A percentile compares a stretch with the other conserved stretches of the same genome.
phyloP scores from a whole-genome alignment of 768 basidiomycete genomes.

The Melanogaster broomeanus region DNA sequence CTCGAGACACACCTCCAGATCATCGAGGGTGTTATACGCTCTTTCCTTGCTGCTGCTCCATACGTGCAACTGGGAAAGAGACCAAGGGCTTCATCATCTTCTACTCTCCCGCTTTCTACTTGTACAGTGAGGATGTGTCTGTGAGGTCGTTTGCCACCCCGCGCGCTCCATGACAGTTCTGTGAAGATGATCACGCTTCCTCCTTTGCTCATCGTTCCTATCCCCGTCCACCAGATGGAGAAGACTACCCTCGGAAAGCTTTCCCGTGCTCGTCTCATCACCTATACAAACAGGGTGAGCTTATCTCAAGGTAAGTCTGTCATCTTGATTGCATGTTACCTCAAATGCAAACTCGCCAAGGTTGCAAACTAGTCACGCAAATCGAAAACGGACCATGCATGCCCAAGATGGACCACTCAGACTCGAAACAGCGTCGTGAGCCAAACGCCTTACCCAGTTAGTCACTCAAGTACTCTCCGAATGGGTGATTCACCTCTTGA shows the following conservation, averaged over 20 bases:
- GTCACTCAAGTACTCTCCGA: too few species aligned
- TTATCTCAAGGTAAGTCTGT: too few species aligned
- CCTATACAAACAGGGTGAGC: constrained; percentile 35
- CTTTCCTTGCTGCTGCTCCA: constrained; percentile 38
- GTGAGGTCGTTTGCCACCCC: constrained; percentile 21
- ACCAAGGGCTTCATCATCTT: constrained; percentile 47
- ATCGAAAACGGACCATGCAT: too few species aligned
- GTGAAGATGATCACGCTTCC: constrained; percentile 32
- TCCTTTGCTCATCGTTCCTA: constrained; percentile 40
- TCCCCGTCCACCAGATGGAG: constrained; percentile 37
- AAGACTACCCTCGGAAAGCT: constrained; percentile 46
- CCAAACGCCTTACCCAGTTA: too few species aligned
- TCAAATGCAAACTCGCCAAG: too few species aligned
- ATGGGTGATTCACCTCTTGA: too few species aligned
- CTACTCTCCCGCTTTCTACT: constrained; percentile 33
- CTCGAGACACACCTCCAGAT: constrained; percentile 42
- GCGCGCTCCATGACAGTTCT: constrained; percentile 29
- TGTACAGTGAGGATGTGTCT: constrained; percentile 19
- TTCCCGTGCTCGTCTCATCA: constrained; percentile 35
- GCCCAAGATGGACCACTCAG: too few species aligned
- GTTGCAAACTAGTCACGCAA: too few species aligned
- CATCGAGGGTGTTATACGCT: constrained; percentile 35
- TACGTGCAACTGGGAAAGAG: constrained; percentile 38
- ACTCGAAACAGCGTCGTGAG: too few species aligned
- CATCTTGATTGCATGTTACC: too few species aligned